Evolutionary conservation across 148 eudicot species (phyloP).

Genomic region (Rhododendron mucronatum): DNA sequence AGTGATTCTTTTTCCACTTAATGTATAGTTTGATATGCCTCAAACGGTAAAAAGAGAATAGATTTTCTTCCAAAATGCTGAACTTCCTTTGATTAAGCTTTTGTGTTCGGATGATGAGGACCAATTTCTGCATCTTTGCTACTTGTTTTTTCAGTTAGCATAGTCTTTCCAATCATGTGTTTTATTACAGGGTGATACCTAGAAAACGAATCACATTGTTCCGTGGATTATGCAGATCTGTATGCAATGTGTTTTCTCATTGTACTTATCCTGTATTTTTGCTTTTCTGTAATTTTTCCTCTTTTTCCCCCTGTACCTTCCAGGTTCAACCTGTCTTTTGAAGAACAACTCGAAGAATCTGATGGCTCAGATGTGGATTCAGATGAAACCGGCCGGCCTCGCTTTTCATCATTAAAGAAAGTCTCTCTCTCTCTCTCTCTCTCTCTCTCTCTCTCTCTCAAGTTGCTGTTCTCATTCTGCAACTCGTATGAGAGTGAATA

Average conservation of each 20-base stretch:
- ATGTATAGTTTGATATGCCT: too few relatives aligned
- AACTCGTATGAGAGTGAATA: background rate
- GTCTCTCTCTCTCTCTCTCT: background rate
- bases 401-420: conserved; percentile 54
- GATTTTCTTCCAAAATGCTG: too few relatives aligned
- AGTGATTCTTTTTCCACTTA: too few relatives aligned
- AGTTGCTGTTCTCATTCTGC: background rate
- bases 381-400: conserved; percentile 53
- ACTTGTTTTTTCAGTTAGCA: background rate
- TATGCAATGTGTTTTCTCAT: background rate
- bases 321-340: conserved; percentile 66
- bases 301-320: background rate
- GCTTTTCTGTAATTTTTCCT: background rate
- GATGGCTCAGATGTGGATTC: conserved; percentile 47
- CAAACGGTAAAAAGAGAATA: too few relatives aligned
- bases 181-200: background rate
- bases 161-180: background rate
- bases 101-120: too few relatives aligned
- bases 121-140: too few relatives aligned
- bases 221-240: background rate
- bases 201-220: background rate
- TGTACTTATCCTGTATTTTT: background rate
- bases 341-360: conserved; percentile 44
- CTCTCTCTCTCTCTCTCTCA: background rate
- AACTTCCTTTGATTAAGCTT: too few relatives aligned